A percentile compares a stretch with the other conserved stretches of the same genome.
phyloP scores from a whole-genome alignment of 352 stramenopile species.

The Phytopythium oedochilum region DNA sequence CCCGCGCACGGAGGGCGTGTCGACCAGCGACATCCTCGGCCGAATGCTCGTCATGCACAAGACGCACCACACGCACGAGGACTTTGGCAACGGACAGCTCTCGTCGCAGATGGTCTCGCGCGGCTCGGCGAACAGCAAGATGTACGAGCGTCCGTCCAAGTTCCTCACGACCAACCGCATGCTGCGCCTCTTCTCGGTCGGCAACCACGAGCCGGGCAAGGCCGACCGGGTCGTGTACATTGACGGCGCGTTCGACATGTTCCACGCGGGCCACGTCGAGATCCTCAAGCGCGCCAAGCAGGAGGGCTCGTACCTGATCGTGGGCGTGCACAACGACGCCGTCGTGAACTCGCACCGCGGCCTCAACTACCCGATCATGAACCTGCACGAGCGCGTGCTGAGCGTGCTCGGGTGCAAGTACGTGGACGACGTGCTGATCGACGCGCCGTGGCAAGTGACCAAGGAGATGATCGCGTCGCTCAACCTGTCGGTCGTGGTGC shows the following conservation, averaged over 20 bases:
- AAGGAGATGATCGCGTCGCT: constrained; percentile 95
- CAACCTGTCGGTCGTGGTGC: constrained; percentile 78
- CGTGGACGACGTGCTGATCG: constrained; percentile 98
- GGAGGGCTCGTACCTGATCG: constrained; percentile 94
- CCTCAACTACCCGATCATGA: constrained; percentile 97
- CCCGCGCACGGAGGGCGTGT: constrained; percentile 95
- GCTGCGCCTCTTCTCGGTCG: constrained; percentile 90
- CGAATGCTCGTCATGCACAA: constrained; percentile 97
- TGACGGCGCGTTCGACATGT: constrained; percentile 98
- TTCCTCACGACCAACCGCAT: constrained; percentile 96
- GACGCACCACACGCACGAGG: constrained; percentile 87
- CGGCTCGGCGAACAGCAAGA: constrained; percentile 26
- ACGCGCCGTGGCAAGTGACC: constrained; percentile 94
- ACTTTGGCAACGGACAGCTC: constrained; percentile 73
- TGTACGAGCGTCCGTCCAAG: constrained; percentile 82
- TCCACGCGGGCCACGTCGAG: constrained; percentile 97
- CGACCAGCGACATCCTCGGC: constrained; percentile 98
- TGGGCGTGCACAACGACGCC: constrained; percentile 95
- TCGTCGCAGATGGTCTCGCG: constrained; percentile 53
- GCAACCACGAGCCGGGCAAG: constrained; percentile 85
- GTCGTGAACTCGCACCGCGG: constrained; percentile 88
- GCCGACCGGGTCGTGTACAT: constrained; percentile 96
- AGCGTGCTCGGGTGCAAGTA: constrained; percentile 95
- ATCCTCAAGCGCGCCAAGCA: constrained; percentile 93
- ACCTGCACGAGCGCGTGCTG: constrained; percentile 97